Evolutionary conservation across 306 rosid species (phyloP).

Genomic region (Corylus avellana): DNA sequence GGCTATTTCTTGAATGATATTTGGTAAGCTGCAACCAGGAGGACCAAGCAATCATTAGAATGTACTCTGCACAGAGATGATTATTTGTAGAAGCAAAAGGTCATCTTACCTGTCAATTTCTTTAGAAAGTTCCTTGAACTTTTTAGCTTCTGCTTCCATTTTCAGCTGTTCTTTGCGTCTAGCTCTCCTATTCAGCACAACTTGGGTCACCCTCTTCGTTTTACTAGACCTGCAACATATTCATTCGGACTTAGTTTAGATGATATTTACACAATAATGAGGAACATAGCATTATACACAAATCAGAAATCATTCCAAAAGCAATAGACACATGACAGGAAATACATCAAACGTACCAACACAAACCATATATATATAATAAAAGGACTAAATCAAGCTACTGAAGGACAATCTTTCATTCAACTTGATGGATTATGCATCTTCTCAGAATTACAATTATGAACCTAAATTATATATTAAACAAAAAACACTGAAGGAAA

Average conservation of each 20-base stretch:
- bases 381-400: neutral
- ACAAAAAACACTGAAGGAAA: neutral
- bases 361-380: constrained; percentile 11
- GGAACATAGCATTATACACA: neutral
- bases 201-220: constrained; percentile 69
- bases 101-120: constrained; percentile 77
- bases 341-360: neutral
- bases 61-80: neutral
- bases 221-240: constrained; percentile 49
- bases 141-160: constrained; percentile 60
- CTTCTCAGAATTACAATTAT: no score
- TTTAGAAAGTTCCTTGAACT: constrained; percentile 53
- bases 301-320: neutral
- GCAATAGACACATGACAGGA: neutral
- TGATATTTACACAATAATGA: neutral
- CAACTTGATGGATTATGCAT: neutral
- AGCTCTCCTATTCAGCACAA: constrained; percentile 69
- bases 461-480: neutral
- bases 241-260: constrained; percentile 10
- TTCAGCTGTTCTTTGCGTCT: constrained; percentile 62
- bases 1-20: constrained; percentile 68
- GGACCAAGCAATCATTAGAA: constrained; percentile 1
- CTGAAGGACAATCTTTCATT: constrained; percentile 1
- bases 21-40: constrained; percentile 55
- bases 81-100: neutral